Base-by-base conservation (phyloP, 257 asterid genomes). In the Avicennia marina region DNA sequence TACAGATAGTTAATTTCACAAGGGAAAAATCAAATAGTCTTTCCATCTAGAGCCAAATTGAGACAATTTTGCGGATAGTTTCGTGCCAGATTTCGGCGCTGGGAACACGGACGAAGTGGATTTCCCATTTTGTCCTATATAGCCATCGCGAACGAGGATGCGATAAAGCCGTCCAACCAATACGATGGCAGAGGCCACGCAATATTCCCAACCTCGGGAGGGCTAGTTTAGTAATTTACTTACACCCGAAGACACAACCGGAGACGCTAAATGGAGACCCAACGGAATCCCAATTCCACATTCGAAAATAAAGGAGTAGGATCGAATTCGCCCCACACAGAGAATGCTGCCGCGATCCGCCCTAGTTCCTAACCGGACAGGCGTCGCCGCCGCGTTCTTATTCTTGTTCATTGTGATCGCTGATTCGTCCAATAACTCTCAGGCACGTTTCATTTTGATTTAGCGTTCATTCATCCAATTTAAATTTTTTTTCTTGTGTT, bases 391-490 rank as follows among this genome's bases (percentile, higher is more conserved):
- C 62, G 67, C 75, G 60, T 72, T 80, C 59, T 56, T 74, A 22
- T 36, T 78, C 58, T 59, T 75, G 56, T 41, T 68, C 50, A 2
- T 56, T 36, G 56, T 49, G 2, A 17, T 60, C 22, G 86, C 77
- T 55, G 78, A 73, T 54, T 73, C 94, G 43, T 53, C 81, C 50
- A 72, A 74, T 39, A 33, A 72, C 39, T 62, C 89, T 69, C 78
- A 80, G 87, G 94, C 57, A 68, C 42, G 46, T 16, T 31, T 47
- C 47, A 1, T 18, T 53, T 31, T 27, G 3, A 25, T 18, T 53
- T n/a, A 4, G 9, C 41, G 41, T 10, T 54, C 12, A 46, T 40
- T 15, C 26, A 0, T 56, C 26, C 45, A 12, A n/a, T 10, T 60
- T 36, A 11, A 15, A 2, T 17, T 24, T 29, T 16, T 10, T 1